Evolutionary conservation across 2,329 filamentous ascomycete genomes (phyloP).

Genomic region (Fusarium humuli): DNA sequence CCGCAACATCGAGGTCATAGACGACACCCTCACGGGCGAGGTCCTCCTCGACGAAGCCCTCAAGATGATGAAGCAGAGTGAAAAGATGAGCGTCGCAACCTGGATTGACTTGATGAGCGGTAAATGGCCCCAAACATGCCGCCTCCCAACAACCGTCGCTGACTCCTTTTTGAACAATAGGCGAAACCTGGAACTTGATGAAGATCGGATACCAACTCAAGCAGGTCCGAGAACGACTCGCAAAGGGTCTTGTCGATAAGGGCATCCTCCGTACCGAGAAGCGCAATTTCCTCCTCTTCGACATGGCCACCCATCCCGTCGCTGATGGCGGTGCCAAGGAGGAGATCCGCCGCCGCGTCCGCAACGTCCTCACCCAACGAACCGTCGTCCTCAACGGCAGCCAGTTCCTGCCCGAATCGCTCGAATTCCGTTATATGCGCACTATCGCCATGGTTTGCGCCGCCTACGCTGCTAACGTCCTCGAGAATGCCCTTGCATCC

Average conservation of each 20-base stretch:
- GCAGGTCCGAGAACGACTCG: slow-evolving; percentile 96
- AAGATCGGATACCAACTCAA: slow-evolving; percentile 99
- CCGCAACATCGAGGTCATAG: slow-evolving; percentile 94
- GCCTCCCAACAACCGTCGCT: slow-evolving; percentile 22
- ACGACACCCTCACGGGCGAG: slow-evolving; percentile 95
- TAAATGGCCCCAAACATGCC: slow-evolving; percentile 56
- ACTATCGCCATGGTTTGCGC: slow-evolving; percentile 98
- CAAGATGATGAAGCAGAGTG: slow-evolving; percentile 99
- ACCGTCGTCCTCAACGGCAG: slow-evolving; percentile 89
- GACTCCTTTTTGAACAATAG: slow-evolving; percentile 60
- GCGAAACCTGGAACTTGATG: slow-evolving; percentile 99
- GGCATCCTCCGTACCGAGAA: slow-evolving; percentile 98
- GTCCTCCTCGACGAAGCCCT: slow-evolving; percentile 96
- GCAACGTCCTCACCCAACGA: slow-evolving; percentile 91
- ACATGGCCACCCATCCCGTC: slow-evolving; percentile 99
- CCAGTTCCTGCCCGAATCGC: slow-evolving; percentile 91
- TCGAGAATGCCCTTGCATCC: slow-evolving; percentile 96
- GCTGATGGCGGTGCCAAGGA: slow-evolving; percentile 97
- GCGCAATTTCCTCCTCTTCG: slow-evolving; percentile 98
- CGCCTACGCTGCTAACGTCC: slow-evolving; percentile 95
- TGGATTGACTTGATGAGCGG: slow-evolving; percentile 99
- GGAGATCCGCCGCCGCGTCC: slow-evolving; percentile 91
- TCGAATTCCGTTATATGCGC: slow-evolving; percentile 92
- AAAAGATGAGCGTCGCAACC: slow-evolving; percentile 99
- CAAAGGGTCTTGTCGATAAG: slow-evolving; percentile 98